Conservation (phyloP, 2,329 filamentous ascomycete species). For the Claviceps maximensis region DNA sequence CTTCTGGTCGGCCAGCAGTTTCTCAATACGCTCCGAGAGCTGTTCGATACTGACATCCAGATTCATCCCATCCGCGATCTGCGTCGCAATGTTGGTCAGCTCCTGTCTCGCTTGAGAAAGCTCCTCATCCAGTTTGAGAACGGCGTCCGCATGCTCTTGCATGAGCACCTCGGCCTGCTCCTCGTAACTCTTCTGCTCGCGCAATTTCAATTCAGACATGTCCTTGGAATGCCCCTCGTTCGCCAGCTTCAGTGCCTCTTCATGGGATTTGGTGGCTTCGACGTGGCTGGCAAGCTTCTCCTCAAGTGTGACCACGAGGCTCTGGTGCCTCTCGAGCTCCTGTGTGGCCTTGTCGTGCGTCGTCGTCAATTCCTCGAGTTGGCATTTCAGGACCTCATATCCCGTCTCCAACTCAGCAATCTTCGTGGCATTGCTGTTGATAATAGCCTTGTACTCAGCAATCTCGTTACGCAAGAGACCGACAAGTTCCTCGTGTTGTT, state of each 20-base stretch:
- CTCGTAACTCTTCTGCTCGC: slow-evolving; percentile 43
- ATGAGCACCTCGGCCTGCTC: slow-evolving; percentile 44
- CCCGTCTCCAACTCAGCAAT: slow-evolving; percentile 63
- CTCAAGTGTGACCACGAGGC: slow-evolving; percentile 40
- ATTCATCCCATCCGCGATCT: slow-evolving; percentile 47
- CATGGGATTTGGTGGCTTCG: slow-evolving; percentile 39
- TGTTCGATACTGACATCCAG: slow-evolving; percentile 55
- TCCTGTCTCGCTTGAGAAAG: slow-evolving; percentile 53
- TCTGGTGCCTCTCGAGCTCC: slow-evolving; percentile 31
- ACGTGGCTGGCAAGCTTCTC: slow-evolving; percentile 48
- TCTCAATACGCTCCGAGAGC: slow-evolving; percentile 47
- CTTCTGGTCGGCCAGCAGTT: slow-evolving; percentile 44
- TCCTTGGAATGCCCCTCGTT: slow-evolving; percentile 37
- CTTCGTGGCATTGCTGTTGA: slow-evolving; percentile 53
- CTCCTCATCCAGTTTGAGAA: slow-evolving; percentile 45
- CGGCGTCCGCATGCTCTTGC: slow-evolving; percentile 44
- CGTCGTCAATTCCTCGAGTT: slow-evolving; percentile 54
- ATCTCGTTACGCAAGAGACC: slow-evolving; percentile 58
- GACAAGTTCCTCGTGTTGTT: slow-evolving; percentile 50
- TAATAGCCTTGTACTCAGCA: slow-evolving; percentile 64
- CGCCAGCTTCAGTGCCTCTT: slow-evolving; percentile 37
- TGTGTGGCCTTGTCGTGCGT: slow-evolving; percentile 39
- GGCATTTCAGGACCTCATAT: slow-evolving; percentile 49
- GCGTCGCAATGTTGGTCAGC: slow-evolving; percentile 48
- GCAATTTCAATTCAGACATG: slow-evolving; percentile 32